Evolutionary conservation across 352 stramenopile genomes (phyloP), one percentile per base, ranked within the genome.

Genomic region (Phytophthora pluvialis): DNA sequence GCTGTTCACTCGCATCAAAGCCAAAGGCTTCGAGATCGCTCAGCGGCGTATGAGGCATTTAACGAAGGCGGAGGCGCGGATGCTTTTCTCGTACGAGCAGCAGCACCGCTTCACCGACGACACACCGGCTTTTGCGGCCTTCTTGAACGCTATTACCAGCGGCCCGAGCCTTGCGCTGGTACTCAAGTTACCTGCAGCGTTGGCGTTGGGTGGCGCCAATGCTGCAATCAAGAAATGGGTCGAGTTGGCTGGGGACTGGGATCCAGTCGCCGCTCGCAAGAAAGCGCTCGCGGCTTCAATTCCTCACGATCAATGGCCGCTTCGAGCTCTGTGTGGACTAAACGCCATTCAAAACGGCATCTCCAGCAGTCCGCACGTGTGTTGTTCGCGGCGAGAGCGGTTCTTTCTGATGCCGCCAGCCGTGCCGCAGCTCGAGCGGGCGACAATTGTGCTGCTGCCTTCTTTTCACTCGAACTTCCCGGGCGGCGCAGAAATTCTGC

Each of bases 241-340:
- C 4, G 40, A 64, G 5, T 40, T 97, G 4, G 68, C 86, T n/a
- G 90, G 90, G 15, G 70, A 77, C 3, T 81, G 73, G 16, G 74
- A 96, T 36, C 79, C 87, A 0, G 55, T 64, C 0, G 39, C 59
- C 2, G 77, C 82, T 1, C 70, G 83, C 3, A 78, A 87, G 33
- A 64, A 83, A 21, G 77, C 72, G 8, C 59, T 88, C 2, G 67
- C 53, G 11, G 58, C 62, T 9, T 80, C 67, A 2, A 47, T 75
- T 0, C 60, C 75, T 15, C 64, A 74, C 2, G 72, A 84, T 28
- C 59, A 88, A 33, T 88, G 78, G 75, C 78, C 77, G 7, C 69
- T 97, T 46, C 83, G 83, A 25, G 90, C 83, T 10, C 46, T 93
- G 1, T 96, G 85, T 35, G 90, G 90, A 1, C 71, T 89, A 10